phyloP scores from a whole-genome alignment of 2,329 filamentous ascomycete genomes.

The Ophidiomyces ophidiicola region DNA sequence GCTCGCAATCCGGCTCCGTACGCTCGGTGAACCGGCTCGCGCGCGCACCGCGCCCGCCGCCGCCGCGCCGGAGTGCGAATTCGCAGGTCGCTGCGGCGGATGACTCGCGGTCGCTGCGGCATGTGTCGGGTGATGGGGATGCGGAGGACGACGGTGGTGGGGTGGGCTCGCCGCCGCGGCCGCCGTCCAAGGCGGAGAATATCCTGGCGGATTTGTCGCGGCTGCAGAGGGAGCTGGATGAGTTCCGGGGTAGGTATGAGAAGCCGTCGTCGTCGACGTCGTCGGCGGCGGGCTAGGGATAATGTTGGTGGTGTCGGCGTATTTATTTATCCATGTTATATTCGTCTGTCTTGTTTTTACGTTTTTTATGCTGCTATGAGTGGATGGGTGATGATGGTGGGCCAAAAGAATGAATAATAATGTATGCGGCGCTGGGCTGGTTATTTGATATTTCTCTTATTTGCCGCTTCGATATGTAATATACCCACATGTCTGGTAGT shows the following conservation, averaged over 20 bases:
- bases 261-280: too few relatives aligned
- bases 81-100: slow-evolving; percentile 26
- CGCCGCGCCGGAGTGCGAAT: slow-evolving; percentile 36
- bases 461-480: too few relatives aligned
- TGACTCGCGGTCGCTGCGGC: slow-evolving; percentile 28
- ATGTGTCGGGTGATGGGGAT: background rate
- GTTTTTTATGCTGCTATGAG: too few relatives aligned
- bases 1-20: slow-evolving; percentile 8
- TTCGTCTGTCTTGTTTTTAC: too few relatives aligned
- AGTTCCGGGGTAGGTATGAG: slow-evolving; percentile 29
- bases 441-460: too few relatives aligned
- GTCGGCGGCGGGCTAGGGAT: too few relatives aligned
- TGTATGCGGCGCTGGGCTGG: too few relatives aligned
- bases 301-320: too few relatives aligned
- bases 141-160: background rate
- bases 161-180: slow-evolving; percentile 21
- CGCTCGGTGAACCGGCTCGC: slow-evolving; percentile 16
- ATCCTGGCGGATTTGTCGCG: slow-evolving; percentile 62
- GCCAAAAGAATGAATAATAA: too few relatives aligned
- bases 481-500: too few relatives aligned
- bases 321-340: too few relatives aligned
- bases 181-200: slow-evolving; percentile 36
- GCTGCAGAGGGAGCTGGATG: slow-evolving; percentile 65
- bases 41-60: slow-evolving; percentile 35
- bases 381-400: too few relatives aligned